Base-by-base conservation (phyloP, 768 basidiomycete species). In the Agaricus subrufescens region DNA sequence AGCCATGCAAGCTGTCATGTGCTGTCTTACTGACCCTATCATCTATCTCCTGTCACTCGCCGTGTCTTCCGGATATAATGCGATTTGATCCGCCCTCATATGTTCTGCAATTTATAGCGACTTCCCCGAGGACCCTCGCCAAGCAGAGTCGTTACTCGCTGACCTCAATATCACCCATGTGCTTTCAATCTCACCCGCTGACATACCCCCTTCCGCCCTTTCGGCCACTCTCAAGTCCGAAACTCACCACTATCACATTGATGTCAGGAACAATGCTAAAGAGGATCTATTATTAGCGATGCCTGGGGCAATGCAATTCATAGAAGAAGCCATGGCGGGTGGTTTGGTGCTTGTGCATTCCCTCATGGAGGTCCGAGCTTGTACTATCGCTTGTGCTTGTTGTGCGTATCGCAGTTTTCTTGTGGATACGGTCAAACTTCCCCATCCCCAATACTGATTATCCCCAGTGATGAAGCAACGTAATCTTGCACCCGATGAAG, bases 311-410 rank as follows among this genome's bases (percentile, higher is more conserved):
- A 79, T 77, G 53, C 61, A 64, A 39, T 82, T 78, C 56, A 72
- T 84, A n/a, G 63, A 67, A 14, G 63, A 74, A 25, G 78, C 79
- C 0, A 56, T 50, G 55, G 61, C 79, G 6, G 73, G 73, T 4
- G 79, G 78, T 2, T 69, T 68, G 30, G 78, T 85, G 15, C 77
- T 86, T 25, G 75, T 86, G 23, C 76, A 84, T 65, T 83, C 74
- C 37, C 67, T 70, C 11, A 70, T 74, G n/a, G 85, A 86, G 57
- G 73, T 76, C 9, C 74, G 78, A 46, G 81, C 82, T 15, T 83
- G 80, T 61, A 71, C 76, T 31, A 76, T 76, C 29, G 77, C 71
- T 34, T 82, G 76, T 57, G 81, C 82, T 37, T 82, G 78, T 65
- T 62, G 83, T 83, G 62, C 65, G 81, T 71, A n/a, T 19, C 45